Percentiles rank a stretch among this genome's conserved stretches.
phyloP scores from a whole-genome alignment of 345 rosid species.

The Camelina neglecta region DNA sequence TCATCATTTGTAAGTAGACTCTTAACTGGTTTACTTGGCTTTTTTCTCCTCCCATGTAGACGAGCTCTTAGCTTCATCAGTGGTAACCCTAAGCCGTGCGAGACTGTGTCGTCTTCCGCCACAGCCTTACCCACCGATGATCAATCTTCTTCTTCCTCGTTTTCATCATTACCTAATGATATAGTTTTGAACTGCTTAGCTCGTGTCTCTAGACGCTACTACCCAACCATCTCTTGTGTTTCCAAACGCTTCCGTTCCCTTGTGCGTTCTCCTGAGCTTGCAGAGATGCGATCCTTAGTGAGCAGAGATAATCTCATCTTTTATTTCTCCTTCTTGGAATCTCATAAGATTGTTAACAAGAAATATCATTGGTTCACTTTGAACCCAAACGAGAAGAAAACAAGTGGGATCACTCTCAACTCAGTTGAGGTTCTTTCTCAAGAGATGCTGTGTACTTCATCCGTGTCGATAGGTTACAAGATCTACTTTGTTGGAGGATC shows the following conservation, averaged over 20 bases:
- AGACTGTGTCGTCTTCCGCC: too few relatives aligned
- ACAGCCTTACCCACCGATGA: background rate
- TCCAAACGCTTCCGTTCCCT: slow-evolving; percentile 57
- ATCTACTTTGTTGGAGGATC: slow-evolving; percentile 73
- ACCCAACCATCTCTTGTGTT: slow-evolving; percentile 58
- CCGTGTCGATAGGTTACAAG: slow-evolving; percentile 50
- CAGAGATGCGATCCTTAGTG: slow-evolving; percentile 56
- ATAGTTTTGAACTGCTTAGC: slow-evolving; percentile 62
- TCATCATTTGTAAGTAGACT: background rate
- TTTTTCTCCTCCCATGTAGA: background rate
- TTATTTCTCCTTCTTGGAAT: slow-evolving; percentile 49
- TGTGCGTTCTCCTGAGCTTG: slow-evolving; percentile 58
- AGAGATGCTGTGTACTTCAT: slow-evolving; percentile 44
- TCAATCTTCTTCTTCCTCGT: slow-evolving; percentile 5
- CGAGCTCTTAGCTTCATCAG: background rate
- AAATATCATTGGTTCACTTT: slow-evolving; percentile 16
- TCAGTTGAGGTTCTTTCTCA: slow-evolving; percentile 50
- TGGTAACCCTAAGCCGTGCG: background rate
- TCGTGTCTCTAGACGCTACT: slow-evolving; percentile 56
- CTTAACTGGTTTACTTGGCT: background rate
- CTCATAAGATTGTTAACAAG: background rate
- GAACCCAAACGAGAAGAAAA: background rate
- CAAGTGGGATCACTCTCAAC: slow-evolving; percentile 31
- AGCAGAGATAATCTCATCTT: slow-evolving; percentile 45
- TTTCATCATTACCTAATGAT: slow-evolving; percentile 56